phyloP scores from a whole-genome alignment of 192 early-diverging fungal species.

The Geosiphon pyriformis region DNA sequence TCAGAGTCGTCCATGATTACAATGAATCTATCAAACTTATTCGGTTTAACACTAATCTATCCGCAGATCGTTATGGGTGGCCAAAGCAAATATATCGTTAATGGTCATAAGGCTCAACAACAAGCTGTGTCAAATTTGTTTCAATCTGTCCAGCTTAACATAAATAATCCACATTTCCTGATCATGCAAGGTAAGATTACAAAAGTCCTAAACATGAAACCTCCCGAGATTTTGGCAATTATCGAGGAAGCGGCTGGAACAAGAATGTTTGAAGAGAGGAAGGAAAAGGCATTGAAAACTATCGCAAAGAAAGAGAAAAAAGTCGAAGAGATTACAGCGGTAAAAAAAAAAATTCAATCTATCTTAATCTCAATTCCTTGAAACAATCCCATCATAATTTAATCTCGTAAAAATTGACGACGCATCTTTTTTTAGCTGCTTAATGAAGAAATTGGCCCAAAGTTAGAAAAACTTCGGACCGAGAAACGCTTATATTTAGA shows the following conservation, averaged over 20 bases:
- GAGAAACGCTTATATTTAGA: conserved; percentile 88
- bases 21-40: neutral
- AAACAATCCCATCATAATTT: neutral
- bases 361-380: too few relatives aligned
- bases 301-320: conserved; percentile 96
- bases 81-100: conserved; percentile 95
- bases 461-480: conserved; percentile 81
- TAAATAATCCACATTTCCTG: conserved; percentile 99
- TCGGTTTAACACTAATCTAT: neutral
- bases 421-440: conserved; percentile 52
- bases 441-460: conserved; percentile 85
- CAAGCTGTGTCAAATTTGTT: conserved; percentile 88
- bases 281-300: conserved; percentile 88
- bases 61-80: conserved; percentile 63
- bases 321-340: conserved; percentile 81
- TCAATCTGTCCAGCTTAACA: conserved; percentile 96
- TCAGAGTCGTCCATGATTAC: neutral
- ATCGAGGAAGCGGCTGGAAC: conserved; percentile 99
- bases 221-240: conserved; percentile 92
- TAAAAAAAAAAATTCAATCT: conserved; percentile 20
- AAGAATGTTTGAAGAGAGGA: conserved; percentile 97
- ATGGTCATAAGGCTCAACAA: conserved; percentile 86
- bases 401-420: neutral
- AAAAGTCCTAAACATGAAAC: conserved; percentile 99
- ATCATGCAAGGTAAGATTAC: conserved; percentile 99